Base-by-base conservation (phyloP, 108 stramenopile genomes). In the Nitzschia sp. region DNA sequence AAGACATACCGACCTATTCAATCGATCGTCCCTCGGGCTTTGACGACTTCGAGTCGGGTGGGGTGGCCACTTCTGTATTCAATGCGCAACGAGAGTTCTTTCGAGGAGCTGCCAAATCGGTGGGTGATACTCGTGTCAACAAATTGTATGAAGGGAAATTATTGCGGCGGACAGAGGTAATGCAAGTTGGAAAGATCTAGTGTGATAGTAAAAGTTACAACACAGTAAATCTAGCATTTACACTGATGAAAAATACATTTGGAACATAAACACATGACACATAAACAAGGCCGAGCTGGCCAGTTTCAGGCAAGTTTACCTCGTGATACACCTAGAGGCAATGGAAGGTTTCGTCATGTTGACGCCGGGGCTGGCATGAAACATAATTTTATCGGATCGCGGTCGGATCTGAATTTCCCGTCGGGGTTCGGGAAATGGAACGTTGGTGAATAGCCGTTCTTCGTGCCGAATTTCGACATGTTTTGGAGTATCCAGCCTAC, bases 71-170 rank as follows among this genome's bases (percentile, higher is more conserved):
- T 17, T 74, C 80, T 35, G 72, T 94, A 32, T 94, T 82, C 61
- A 79, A 81, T n/a, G 77, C 88, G 1, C 93, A 94, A 63, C 75
- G 86, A 23, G 77, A 82, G 5, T 78, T 92, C 27, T 92, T 95
- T 78, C 78, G 91, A 23, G 82, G 80, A 23, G 86, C 88, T 31
- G 94, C 94, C 63, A 90, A 91, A 62, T 71, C 76, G 0, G 78
- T 92, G 53, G 94, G 94, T 21, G 94, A 95, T 69, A 77, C 75
- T 2, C 76, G 94, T 9, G 35, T 92, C 25, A 78, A 77, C 22
- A 89, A 89, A 58, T 61, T 92, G 8, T 92, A 89, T 58, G 80
- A 86, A 46, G 94, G 94, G 17, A 92, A 92, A 66, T 31, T 95
- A 44, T 66, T 95, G 67, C 73, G 91, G 46, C 74, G 90, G 36